phyloP scores from a whole-genome alignment of 129 eudicot species.

The Saussurea involucrata region DNA sequence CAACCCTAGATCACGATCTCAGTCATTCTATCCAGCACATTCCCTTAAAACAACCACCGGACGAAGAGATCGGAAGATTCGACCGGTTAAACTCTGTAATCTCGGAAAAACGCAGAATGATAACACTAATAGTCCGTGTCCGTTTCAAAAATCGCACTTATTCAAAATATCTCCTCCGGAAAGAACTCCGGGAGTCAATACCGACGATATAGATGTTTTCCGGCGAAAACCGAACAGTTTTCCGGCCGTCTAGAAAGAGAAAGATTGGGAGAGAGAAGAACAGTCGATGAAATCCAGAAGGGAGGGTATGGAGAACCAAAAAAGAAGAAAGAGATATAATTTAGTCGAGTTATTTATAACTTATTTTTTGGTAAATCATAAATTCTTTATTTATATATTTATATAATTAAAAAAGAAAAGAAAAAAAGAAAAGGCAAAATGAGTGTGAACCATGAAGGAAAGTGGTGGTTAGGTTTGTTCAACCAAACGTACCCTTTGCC shows the following conservation, averaged over 20 bases:
- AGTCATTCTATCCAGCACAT: constrained; percentile 47
- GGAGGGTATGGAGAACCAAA: constrained; percentile 44
- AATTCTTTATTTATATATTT: not conserved
- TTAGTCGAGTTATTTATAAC: constrained; percentile 32
- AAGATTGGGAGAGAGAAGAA: constrained; percentile 31
- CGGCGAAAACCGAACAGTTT: constrained; percentile 20
- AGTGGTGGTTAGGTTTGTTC: constrained; percentile 86
- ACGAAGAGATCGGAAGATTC: constrained; percentile 50
- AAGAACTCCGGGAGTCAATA: constrained; percentile 9
- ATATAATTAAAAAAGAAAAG: not conserved
- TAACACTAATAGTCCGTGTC: not conserved
- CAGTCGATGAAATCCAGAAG: constrained; percentile 47
- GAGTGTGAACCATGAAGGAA: constrained; percentile 59
- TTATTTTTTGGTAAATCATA: not conserved
- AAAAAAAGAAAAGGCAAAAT: constrained; percentile 17
- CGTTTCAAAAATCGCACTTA: constrained; percentile 6
- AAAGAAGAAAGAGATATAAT: constrained; percentile 50
- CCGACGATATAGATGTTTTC: constrained; percentile 13
- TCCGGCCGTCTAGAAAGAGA: constrained; percentile 24
- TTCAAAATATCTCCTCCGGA: constrained; percentile 4
- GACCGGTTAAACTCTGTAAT: constrained; percentile 20
- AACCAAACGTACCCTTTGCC: constrained; percentile 74
- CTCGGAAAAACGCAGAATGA: constrained; percentile 9
- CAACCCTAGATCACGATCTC: constrained; percentile 54
- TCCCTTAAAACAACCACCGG: constrained; percentile 33